Evolutionary conservation across 495 filamentous ascomycete species (phyloP).

Genomic region (Pyronema omphalodes): DNA sequence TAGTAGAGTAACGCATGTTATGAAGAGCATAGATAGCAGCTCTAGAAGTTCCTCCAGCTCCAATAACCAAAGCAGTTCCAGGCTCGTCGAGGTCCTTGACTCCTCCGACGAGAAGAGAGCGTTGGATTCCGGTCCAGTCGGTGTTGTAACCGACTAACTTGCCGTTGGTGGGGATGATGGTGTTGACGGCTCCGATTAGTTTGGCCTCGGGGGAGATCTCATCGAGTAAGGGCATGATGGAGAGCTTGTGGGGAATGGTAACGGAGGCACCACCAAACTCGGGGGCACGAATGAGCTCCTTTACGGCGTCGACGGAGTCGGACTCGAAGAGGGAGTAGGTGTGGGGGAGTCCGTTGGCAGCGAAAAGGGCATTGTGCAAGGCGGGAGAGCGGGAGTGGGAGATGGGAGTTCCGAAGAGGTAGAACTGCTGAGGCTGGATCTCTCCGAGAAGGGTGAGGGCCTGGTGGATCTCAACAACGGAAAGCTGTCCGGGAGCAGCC

Average conservation of each 20-base stretch:
- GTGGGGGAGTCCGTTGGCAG: conserved; percentile 66
- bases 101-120: conserved; percentile 56
- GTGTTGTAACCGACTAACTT: conserved; percentile 75
- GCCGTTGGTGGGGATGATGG: conserved; percentile 44
- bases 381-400: conserved; percentile 62
- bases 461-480: conserved; percentile 68
- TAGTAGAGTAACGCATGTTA: conserved; percentile 60
- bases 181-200: conserved; percentile 88
- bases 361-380: conserved; percentile 76
- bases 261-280: conserved; percentile 87
- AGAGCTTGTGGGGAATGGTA: conserved; percentile 86
- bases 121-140: conserved; percentile 86
- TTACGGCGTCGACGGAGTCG: conserved; percentile 43
- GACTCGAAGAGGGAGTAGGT: conserved; percentile 70
- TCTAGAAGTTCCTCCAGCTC: conserved; percentile 77
- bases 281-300: conserved; percentile 45
- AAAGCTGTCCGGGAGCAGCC: conserved; percentile 87
- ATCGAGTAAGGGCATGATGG: conserved; percentile 68
- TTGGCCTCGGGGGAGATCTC: conserved; percentile 57
- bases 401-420: conserved; percentile 74
- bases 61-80: conserved; percentile 51
- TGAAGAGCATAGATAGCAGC: conserved; percentile 82
- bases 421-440: conserved; percentile 59
- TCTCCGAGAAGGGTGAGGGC: conserved; percentile 64
- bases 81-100: conserved; percentile 30